phyloP scores from a whole-genome alignment of 129 eudicot species.

The Escallonia herrerae region DNA sequence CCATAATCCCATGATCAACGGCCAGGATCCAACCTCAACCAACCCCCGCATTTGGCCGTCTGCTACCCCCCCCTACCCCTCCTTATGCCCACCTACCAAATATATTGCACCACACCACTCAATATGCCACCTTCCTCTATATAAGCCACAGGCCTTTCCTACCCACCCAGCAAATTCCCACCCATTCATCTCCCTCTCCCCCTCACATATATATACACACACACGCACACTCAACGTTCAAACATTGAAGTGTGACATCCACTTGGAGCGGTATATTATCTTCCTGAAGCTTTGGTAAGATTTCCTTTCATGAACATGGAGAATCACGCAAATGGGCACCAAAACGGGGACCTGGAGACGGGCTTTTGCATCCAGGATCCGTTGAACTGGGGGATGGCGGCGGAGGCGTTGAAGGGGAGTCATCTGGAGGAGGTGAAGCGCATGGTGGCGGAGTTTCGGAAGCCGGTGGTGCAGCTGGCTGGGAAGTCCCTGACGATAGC shows the following conservation, averaged over 20 bases:
- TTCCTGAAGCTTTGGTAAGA: not conserved
- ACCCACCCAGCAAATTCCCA: slow-evolving; percentile 25
- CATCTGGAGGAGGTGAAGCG: slow-evolving; percentile 70
- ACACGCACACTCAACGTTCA: not conserved
- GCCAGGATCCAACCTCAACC: slow-evolving; percentile 36
- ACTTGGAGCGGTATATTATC: not conserved
- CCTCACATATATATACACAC: not conserved
- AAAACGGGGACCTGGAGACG: slow-evolving; percentile 6
- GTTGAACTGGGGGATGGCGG: slow-evolving; percentile 68
- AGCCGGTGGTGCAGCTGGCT: slow-evolving; percentile 57
- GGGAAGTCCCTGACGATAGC: slow-evolving; percentile 56
- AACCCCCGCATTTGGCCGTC: slow-evolving; percentile 31
- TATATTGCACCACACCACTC: not conserved
- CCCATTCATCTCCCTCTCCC: slow-evolving; percentile 10
- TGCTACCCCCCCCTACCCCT: slow-evolving; percentile 16
- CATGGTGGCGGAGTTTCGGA: slow-evolving; percentile 81
- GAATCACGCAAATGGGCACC: slow-evolving; percentile 26
- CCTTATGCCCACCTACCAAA: slow-evolving; percentile 27
- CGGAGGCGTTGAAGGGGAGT: slow-evolving; percentile 62
- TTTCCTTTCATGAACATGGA: not conserved
- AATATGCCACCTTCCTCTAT: slow-evolving; percentile 10
- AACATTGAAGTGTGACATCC: not conserved
- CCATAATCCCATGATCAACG: slow-evolving; percentile 12
- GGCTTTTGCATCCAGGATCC: slow-evolving; percentile 54
- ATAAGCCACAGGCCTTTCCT: slow-evolving; percentile 40